Evolutionary conservation across 306 rosid genomes (phyloP).

Genomic region (Hippophae gyantsensis): DNA sequence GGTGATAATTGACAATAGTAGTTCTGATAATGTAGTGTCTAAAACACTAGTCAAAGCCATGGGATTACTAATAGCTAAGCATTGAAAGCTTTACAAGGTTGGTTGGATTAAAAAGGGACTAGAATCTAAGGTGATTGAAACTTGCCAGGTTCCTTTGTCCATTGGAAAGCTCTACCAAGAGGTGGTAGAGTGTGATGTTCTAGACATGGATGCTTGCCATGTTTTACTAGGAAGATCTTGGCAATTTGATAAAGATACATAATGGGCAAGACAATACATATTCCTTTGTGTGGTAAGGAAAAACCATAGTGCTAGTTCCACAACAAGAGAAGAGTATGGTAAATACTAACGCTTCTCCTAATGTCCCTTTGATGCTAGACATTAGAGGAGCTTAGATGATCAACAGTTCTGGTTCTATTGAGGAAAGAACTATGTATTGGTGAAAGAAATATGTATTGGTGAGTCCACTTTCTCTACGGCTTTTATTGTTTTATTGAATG

Average conservation of each 20-base stretch:
- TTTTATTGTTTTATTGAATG: background rate
- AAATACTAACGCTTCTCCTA: no score
- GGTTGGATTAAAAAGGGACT: background rate
- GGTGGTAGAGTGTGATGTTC: background rate
- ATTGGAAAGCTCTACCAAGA: background rate
- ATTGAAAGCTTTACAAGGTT: background rate
- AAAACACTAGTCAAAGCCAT: background rate
- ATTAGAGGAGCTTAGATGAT: no score
- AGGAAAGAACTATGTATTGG: no score
- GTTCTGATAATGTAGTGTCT: background rate
- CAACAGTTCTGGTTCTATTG: no score
- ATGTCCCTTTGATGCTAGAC: no score
- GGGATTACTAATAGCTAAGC: background rate
- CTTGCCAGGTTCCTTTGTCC: background rate
- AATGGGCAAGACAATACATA: background rate
- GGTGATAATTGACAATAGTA: background rate
- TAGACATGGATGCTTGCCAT: background rate
- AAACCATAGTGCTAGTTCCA: background rate
- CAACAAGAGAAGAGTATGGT: no score
- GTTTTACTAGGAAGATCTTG: background rate
- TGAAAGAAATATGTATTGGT: no score
- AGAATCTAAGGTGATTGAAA: background rate
- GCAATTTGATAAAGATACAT: background rate
- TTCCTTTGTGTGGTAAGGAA: background rate
- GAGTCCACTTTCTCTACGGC: no score